Base-by-base conservation (phyloP, 805 yeast species). In the Candida nemodendra region DNA sequence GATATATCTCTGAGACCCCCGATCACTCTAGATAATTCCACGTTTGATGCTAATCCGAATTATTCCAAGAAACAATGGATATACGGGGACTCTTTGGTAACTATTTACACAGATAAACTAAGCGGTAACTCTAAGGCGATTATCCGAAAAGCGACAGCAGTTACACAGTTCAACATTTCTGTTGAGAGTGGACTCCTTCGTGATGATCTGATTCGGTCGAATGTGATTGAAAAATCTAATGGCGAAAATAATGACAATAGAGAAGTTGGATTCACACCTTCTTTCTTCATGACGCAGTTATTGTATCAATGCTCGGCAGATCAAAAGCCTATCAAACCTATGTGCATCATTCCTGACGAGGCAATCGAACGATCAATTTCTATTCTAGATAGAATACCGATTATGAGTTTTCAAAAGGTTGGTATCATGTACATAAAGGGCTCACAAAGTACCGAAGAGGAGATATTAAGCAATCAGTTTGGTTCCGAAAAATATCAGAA, bases 381-480 rank as follows among this genome's bases (percentile, higher is more conserved):
- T 5, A 69, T 79, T 13, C 67, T 88, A 41, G 95, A 87, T 51
- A 63, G 89, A 13, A 78, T 84, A 1, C 95, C 96, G 0, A 79
- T 81, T 5, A 83, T 84, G 4, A 84, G 81, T 31, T 81, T 81
- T 49, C 87, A 81, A 57, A 88, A 87, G 55, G 74, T 84, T 27
- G 96, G 96, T 1, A 65, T 88, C 15, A 52, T 88, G 15, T 88
- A 87, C 55, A 76, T 87, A 48, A 91, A 79, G 0, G 79, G 77
- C 0, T 75, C 76, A 8, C 96, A 88, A 56, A 55, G 56, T 2
- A 63, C 65, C 0, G 96, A 88, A 54, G 53, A 53, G 0, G 86
- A 83, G 34, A 80, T 88, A 18, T 62, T 88, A 32, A 61, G 72
- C 9, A 88, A 88, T 48, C 59, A 66, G 27, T 64, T 66, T 16